These are phyloP conservation scores for Pichia manshurica DNA, from an alignment of 805 yeast genomes.

Conservation along the genomic window DNA sequence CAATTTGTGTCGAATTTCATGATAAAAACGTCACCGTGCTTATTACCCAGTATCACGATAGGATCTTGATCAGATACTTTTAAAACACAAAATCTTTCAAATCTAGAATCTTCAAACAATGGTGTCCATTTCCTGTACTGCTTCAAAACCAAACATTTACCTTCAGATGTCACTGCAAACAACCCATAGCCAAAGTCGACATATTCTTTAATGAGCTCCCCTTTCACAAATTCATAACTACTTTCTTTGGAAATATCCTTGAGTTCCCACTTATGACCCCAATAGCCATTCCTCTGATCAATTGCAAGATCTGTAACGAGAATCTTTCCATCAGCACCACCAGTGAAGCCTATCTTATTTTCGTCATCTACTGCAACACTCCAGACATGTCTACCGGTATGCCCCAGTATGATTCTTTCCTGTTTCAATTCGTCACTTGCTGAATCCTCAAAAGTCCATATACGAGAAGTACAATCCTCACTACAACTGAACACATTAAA, in stretches of 20 bases:
- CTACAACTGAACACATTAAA: constrained; percentile 56
- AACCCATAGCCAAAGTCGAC: constrained; percentile 42
- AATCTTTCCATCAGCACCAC: constrained; percentile 91
- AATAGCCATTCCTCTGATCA: constrained; percentile 28
- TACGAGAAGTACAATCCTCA: constrained; percentile 81
- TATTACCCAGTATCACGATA: constrained; percentile 27
- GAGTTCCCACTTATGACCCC: constrained; percentile 26
- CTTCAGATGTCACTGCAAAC: constrained; percentile 54
- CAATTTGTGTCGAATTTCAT: constrained; percentile 38
- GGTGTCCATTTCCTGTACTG: constrained; percentile 25
- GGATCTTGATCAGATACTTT: constrained; percentile 19
- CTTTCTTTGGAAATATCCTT: constrained; percentile 30
- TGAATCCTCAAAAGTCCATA: constrained; percentile 52
- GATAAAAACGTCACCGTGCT: constrained; percentile 39
- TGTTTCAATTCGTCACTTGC: constrained; percentile 33
- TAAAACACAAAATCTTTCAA: constrained; percentile 25
- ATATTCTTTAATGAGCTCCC: constrained; percentile 60
- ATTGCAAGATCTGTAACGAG: constrained; percentile 51
- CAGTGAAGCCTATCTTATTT: constrained; percentile 58
- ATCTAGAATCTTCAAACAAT: constrained; percentile 24
- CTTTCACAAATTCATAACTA: constrained; percentile 30
- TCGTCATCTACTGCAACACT: constrained; percentile 52
- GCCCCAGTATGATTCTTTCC: constrained; percentile 54
- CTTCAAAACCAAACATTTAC: constrained; percentile 40
- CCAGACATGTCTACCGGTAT: constrained; percentile 87